These are phyloP conservation scores for Neurospora tetrasperma DNA, from an alignment of 495 filamentous ascomycete species.

Conservation along the genomic window DNA sequence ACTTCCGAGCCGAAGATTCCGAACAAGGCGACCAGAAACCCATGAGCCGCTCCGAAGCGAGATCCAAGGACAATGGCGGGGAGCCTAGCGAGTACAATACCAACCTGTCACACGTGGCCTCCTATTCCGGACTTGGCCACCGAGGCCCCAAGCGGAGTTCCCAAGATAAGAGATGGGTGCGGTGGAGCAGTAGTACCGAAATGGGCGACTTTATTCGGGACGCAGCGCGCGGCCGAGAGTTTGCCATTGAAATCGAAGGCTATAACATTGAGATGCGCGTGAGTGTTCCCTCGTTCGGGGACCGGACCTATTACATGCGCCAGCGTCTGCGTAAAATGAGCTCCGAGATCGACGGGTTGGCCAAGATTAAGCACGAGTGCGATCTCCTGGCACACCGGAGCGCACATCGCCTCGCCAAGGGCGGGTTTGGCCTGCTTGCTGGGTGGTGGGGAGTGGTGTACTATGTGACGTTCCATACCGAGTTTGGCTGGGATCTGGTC, in stretches of 20 bases:
- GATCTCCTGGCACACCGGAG: conserved; percentile 64
- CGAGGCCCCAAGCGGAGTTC: conserved; percentile 33
- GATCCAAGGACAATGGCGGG: conserved; percentile 7
- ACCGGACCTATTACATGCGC: conserved; percentile 80
- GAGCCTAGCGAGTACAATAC: conserved; percentile 6
- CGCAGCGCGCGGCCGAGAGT: conserved; percentile 72
- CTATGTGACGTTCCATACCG: conserved; percentile 66
- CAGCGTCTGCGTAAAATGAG: conserved; percentile 63
- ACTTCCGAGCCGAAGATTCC: conserved; percentile 71
- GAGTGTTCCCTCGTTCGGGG: conserved; percentile 75
- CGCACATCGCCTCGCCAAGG: conserved; percentile 70
- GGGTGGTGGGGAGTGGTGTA: conserved; percentile 78
- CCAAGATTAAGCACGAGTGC: conserved; percentile 71
- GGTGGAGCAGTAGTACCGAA: conserved; percentile 86
- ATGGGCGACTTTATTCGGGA: conserved; percentile 94
- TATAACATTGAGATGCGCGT: conserved; percentile 59
- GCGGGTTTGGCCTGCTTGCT: conserved; percentile 59
- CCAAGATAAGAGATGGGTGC: conserved; percentile 52
- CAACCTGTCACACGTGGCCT: conserved; percentile 35
- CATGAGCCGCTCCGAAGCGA: conserved; percentile 22
- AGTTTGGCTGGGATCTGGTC: conserved; percentile 76
- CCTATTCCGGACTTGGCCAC: conserved; percentile 49
- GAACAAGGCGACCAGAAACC: conserved; percentile 44
- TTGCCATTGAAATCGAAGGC: conserved; percentile 74
- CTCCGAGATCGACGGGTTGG: conserved; percentile 51